Base-by-base conservation (phyloP, 805 yeast species). In the Sungouiella blattae region DNA sequence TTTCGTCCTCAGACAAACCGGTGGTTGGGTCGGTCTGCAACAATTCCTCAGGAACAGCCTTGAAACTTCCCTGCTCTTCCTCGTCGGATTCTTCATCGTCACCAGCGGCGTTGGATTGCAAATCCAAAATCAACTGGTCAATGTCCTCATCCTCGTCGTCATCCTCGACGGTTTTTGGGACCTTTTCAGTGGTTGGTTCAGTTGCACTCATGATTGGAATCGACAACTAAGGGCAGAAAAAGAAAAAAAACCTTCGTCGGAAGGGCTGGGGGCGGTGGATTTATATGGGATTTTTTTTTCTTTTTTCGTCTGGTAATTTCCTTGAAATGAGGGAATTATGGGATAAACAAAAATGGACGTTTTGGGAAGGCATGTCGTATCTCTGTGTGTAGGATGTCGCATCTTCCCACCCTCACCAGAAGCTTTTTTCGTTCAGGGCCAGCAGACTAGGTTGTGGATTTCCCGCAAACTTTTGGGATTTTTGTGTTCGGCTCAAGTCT, bases 1-100 rank as follows among this genome's bases (percentile, higher is more conserved):
- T 94, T 64, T 87, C 95, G 30, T 83, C 94, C 42, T 78, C 67
- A 43, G 82, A 62, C 57, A 87, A 76, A 78, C 96, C 96, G 52
- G 60, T 60, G 34, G 78, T 60, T 35, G 89, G 88, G 71, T 83
- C 86, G 44, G 96, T 87, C 65, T 83, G 82, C 55, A 87, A 73
- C 49, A 84, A 67, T 58, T 83, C 93, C 55, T 87, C 95, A 37
- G 95, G 94, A 35, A 87, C 87, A 42, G 84, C 83, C 65, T 82
- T 78, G 63, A 66, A 66, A 18, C 71, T 53, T 37, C 57, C 56
- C 18, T 50, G 50, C 26, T 56, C 63, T 30, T 53, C 67, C n/a
- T 58, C 69, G 25, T 47, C 58, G n/a, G 35, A 37, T 29, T 46
- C 50, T 12, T 37, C 43, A 28, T 48, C 51, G 18, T 48, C 57